Percentiles rank a stretch among this genome's conserved stretches.
Conservation (phyloP, 108 stramenopile genomes). For the Pseudonitzschia delicatissima region DNA sequence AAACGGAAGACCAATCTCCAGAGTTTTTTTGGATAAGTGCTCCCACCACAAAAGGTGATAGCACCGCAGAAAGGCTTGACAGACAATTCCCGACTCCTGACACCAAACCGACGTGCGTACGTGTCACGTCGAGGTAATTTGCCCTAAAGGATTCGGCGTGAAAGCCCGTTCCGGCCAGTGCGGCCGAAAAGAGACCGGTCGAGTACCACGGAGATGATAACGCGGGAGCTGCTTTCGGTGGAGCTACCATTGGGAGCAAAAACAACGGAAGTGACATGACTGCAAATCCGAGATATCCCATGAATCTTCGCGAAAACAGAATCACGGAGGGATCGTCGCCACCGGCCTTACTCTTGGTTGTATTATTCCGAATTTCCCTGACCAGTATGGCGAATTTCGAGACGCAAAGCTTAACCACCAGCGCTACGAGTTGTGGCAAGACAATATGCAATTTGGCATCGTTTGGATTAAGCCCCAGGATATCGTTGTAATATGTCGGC, state of each 20-base stretch:
- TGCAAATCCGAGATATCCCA: background rate
- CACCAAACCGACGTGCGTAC: background rate
- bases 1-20: slow-evolving; percentile 3
- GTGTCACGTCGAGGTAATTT: slow-evolving; percentile 4
- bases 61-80: background rate
- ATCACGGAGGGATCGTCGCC: background rate
- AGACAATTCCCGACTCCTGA: slow-evolving; percentile 6
- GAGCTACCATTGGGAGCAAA: background rate
- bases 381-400: background rate
- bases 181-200: background rate
- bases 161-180: slow-evolving; percentile 3
- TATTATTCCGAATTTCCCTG: background rate
- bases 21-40: background rate
- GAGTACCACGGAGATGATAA: slow-evolving; percentile 3
- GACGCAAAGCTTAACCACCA: background rate
- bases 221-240: background rate
- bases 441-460: slow-evolving; percentile 4
- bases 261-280: background rate
- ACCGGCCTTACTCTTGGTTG: background rate
- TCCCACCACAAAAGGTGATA: background rate
- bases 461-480: background rate
- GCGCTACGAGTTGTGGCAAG: background rate
- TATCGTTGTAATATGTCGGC: slow-evolving; percentile 10
- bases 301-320: slow-evolving; percentile 1
- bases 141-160: slow-evolving; percentile 5